Evolutionary conservation across 2,329 filamentous ascomycete species (phyloP).

Genomic region (Clarireedia hainanense): DNA sequence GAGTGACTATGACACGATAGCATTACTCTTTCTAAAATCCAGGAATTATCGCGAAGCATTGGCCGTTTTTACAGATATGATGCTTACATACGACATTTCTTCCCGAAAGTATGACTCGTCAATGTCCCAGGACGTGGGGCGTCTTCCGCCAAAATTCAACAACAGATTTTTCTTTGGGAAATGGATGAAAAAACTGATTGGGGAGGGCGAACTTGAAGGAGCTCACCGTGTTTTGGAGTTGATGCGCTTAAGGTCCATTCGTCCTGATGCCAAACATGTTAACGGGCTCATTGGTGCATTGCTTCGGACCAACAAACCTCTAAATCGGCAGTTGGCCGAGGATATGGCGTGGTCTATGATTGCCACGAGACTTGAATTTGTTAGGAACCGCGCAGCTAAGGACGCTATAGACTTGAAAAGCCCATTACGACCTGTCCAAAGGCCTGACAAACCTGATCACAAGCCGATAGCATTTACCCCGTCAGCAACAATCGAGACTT

Average conservation of each 20-base stretch:
- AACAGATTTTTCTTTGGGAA: slow-evolving; percentile 83
- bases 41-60: slow-evolving; percentile 60
- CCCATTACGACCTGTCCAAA: slow-evolving; percentile 13
- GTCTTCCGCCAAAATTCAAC: slow-evolving; percentile 42
- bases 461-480: slow-evolving; percentile 36
- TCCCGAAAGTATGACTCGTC: slow-evolving; percentile 18
- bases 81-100: slow-evolving; percentile 36
- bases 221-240: slow-evolving; percentile 66
- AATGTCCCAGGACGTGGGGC: neutral
- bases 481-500: slow-evolving; percentile 68
- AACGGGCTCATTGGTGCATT: slow-evolving; percentile 78
- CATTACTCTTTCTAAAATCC: slow-evolving; percentile 60
- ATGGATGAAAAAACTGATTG: slow-evolving; percentile 80
- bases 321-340: slow-evolving; percentile 54
- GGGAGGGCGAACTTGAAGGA: slow-evolving; percentile 60
- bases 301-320: slow-evolving; percentile 53
- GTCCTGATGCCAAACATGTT: slow-evolving; percentile 65
- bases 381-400: slow-evolving; percentile 39
- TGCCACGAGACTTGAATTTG: slow-evolving; percentile 54
- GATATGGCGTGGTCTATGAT: slow-evolving; percentile 72
- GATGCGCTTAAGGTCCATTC: slow-evolving; percentile 63
- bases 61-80: slow-evolving; percentile 82
- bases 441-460: slow-evolving; percentile 12
- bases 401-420: neutral
- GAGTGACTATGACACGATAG: slow-evolving; percentile 68